Evolutionary conservation across 352 stramenopile species (phyloP), one percentile per base, ranked within the genome.

Genomic region (Pythium biforme): DNA sequence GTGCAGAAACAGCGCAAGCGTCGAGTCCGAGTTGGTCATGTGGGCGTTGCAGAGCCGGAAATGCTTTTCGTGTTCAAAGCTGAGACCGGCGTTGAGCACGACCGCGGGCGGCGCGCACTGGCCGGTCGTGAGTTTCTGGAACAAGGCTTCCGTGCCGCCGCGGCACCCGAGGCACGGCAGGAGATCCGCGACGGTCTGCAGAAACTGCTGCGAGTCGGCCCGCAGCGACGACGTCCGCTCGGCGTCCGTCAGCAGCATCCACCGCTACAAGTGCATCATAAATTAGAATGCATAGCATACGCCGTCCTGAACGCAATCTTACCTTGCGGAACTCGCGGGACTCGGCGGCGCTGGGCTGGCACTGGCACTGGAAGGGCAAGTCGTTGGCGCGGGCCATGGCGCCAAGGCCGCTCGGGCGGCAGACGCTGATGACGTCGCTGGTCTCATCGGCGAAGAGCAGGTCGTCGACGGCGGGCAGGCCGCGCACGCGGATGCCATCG

Each of bases 241-340:
- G 15, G 69, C 70, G 31, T 95, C 86, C 22, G 83, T 92, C 65
- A 95, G 72, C 54, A 95, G 68, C 68, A 77, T 49, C 86, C 86
- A 95, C 27, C 86, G 76, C 83, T 94, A 68, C 37, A 43, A n/a
- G 37, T 25, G n/a, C 26, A 49, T n/a, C 45, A 26, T 51, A 19
- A 37, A 11, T 11, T 1, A 37, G 3, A 11, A 10, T 37, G 8
- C 2, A 37, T 11, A 1, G 4, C 31, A 10, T 12, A 37, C 7
- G 6, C 12, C 9, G 37, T 43, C 8, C 15, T 20, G 12, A n/a
- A 8, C 7, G 34, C 9, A 14, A 20, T 29, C 53, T 25, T 51
- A 90, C 83, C 83, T 93, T 93, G 66, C 81, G 84, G 60, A 93
- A 93, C 62, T 93, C 84, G 70, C 84, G 84, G 52, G 74, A 77